A percentile compares a stretch with the other conserved stretches of the same genome.
These are phyloP conservation scores for Phytophthora sojae DNA, from an alignment of 352 stramenopile genomes.

Conservation along the genomic window DNA sequence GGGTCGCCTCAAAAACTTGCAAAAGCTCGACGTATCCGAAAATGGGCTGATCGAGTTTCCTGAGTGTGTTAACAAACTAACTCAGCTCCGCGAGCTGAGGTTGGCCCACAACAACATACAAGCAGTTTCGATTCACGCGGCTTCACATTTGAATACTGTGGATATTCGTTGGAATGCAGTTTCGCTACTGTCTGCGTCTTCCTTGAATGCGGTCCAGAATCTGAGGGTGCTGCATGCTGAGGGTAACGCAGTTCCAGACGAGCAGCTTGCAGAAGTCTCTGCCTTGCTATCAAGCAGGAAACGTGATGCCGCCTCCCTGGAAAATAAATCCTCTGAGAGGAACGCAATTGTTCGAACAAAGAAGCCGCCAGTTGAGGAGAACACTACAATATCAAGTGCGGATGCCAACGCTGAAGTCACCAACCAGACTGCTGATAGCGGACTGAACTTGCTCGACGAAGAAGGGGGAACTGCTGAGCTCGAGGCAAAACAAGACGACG, in stretches of 20 bases:
- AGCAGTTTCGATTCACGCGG: slow-evolving; percentile 22
- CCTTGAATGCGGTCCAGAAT: slow-evolving; percentile 12
- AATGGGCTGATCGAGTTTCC: slow-evolving; percentile 63
- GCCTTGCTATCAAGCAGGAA: slow-evolving; percentile 21
- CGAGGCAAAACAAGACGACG: slow-evolving; percentile 1
- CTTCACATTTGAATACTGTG: slow-evolving; percentile 45
- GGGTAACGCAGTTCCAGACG: slow-evolving; percentile 34
- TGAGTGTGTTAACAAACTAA: slow-evolving; percentile 33
- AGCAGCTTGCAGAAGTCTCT: slow-evolving; percentile 26
- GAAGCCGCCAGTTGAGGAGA: neutral
- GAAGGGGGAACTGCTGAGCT: neutral
- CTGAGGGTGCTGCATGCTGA: slow-evolving; percentile 29
- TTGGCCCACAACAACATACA: slow-evolving; percentile 73
- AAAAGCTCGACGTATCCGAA: slow-evolving; percentile 61
- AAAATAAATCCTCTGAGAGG: neutral
- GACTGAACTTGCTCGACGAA: neutral
- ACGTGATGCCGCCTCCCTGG: neutral
- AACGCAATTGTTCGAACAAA: neutral
- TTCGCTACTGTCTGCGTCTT: slow-evolving; percentile 9
- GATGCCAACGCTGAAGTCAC: neutral
- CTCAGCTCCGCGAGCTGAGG: slow-evolving; percentile 44
- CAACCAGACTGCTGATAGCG: neutral
- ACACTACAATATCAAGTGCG: neutral
- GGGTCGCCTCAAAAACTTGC: slow-evolving; percentile 41
- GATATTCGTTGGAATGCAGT: slow-evolving; percentile 58